phyloP scores from a whole-genome alignment of 1,284 basidiomycete species.

The Melampsora occidentalis region DNA sequence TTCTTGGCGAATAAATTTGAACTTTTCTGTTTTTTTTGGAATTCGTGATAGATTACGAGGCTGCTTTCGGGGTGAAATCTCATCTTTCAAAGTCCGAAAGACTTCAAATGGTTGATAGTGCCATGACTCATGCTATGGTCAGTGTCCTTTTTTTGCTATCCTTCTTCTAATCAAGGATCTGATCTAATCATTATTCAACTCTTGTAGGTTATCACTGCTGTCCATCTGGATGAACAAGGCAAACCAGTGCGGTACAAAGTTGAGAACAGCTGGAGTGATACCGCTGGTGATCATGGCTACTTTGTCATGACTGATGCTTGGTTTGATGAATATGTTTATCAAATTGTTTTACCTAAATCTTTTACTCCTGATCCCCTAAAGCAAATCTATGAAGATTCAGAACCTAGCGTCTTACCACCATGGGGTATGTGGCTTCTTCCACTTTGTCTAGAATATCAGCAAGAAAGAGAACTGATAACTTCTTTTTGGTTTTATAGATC shows the following conservation, averaged over 20 bases:
- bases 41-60: slow-evolving; percentile 27
- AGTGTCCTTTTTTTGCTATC: neutral
- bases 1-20: no score
- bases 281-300: slow-evolving; percentile 77
- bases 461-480: neutral
- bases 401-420: slow-evolving; percentile 67
- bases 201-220: slow-evolving; percentile 78
- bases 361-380: slow-evolving; percentile 71
- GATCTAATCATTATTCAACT: slow-evolving; percentile 49
- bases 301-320: slow-evolving; percentile 72
- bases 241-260: slow-evolving; percentile 83
- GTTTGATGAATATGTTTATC: slow-evolving; percentile 86
- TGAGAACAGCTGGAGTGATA: slow-evolving; percentile 91
- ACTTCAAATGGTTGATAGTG: slow-evolving; percentile 72
- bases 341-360: slow-evolving; percentile 74
- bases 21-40: no score
- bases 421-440: slow-evolving; percentile 58
- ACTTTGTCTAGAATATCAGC: neutral
- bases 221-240: slow-evolving; percentile 75
- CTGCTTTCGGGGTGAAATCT: slow-evolving; percentile 62
- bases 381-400: slow-evolving; percentile 69
- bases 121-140: slow-evolving; percentile 80
- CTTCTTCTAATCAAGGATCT: neutral
- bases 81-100: slow-evolving; percentile 77
- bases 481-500: slow-evolving; percentile 58